Conservation (phyloP, 2,329 filamentous ascomycete genomes). For the Fusarium sp. region DNA sequence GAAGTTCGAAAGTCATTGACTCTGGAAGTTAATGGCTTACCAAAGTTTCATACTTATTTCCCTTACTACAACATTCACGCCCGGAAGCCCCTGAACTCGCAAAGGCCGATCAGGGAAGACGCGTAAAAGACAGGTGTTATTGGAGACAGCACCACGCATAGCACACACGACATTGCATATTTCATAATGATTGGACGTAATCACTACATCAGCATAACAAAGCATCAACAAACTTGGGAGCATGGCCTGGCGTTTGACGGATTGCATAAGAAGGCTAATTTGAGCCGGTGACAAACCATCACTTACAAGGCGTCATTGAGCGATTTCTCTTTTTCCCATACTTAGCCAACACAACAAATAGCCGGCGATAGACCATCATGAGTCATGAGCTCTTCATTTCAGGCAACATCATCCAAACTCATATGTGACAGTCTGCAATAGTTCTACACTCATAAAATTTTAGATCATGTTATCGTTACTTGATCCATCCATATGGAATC, state of each 20-base stretch:
- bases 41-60: constrained; percentile 52
- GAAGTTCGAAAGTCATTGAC: constrained; percentile 53
- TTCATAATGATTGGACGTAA: constrained; percentile 29
- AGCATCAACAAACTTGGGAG: neutral
- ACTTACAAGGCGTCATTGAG: constrained; percentile 5
- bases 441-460: neutral
- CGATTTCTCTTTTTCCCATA: neutral
- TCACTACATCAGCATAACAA: neutral
- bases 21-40: constrained; percentile 47
- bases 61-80: constrained; percentile 52
- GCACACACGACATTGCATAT: constrained; percentile 4
- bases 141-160: neutral
- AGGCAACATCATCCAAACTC: accelerated
- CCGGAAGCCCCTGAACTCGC: constrained; percentile 47
- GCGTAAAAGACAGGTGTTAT: neutral
- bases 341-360: neutral
- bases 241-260: constrained; percentile 18
- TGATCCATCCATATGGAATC: neutral
- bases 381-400: neutral
- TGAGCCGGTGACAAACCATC: neutral
- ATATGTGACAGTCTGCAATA: too few relatives aligned
- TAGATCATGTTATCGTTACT: too few relatives aligned
- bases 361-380: neutral
- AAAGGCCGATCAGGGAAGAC: neutral
- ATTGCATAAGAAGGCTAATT: constrained; percentile 1